phyloP scores from a whole-genome alignment of 1,284 basidiomycete genomes.

The Volvariella volvacea region DNA sequence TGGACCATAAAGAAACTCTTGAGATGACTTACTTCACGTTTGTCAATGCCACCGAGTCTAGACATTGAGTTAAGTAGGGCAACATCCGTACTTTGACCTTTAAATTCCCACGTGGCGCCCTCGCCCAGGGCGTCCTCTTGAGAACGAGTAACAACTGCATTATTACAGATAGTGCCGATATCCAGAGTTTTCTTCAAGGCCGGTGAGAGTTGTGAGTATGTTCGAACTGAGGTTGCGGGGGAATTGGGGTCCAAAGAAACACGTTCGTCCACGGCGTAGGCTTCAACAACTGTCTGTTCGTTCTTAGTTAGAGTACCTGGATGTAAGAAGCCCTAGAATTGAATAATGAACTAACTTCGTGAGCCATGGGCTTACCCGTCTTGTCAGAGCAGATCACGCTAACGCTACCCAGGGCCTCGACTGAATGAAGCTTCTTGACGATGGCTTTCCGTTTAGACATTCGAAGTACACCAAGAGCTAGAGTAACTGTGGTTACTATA shows the following conservation, averaged over 20 bases:
- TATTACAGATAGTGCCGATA: slow-evolving; percentile 70
- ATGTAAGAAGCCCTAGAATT: neutral
- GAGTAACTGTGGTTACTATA: slow-evolving; percentile 95
- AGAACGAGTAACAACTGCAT: slow-evolving; percentile 48
- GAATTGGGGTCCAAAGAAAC: slow-evolving; percentile 53
- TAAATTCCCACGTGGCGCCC: slow-evolving; percentile 36
- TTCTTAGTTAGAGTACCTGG: slow-evolving; percentile 93
- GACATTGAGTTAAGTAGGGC: slow-evolving; percentile 84
- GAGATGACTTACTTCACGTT: slow-evolving; percentile 48
- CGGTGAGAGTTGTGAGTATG: slow-evolving; percentile 33
- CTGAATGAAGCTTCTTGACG: slow-evolving; percentile 93
- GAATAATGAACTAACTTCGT: neutral
- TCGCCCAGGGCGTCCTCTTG: slow-evolving; percentile 61
- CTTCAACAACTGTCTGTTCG: slow-evolving; percentile 89
- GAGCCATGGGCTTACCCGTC: slow-evolving; percentile 55
- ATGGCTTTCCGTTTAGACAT: slow-evolving; percentile 96
- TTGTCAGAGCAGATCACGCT: slow-evolving; percentile 98
- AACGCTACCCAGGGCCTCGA: slow-evolving; percentile 90
- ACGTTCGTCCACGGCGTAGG: slow-evolving; percentile 83
- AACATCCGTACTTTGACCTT: slow-evolving; percentile 93
- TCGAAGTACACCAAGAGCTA: slow-evolving; percentile 88
- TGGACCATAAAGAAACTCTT: slow-evolving; percentile 2
- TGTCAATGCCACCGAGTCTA: slow-evolving; percentile 65
- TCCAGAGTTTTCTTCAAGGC: slow-evolving; percentile 60
- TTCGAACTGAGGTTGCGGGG: slow-evolving; percentile 18